Conservation (phyloP, 2,329 filamentous ascomycete species). For the Pseudodiploospora longispora region DNA sequence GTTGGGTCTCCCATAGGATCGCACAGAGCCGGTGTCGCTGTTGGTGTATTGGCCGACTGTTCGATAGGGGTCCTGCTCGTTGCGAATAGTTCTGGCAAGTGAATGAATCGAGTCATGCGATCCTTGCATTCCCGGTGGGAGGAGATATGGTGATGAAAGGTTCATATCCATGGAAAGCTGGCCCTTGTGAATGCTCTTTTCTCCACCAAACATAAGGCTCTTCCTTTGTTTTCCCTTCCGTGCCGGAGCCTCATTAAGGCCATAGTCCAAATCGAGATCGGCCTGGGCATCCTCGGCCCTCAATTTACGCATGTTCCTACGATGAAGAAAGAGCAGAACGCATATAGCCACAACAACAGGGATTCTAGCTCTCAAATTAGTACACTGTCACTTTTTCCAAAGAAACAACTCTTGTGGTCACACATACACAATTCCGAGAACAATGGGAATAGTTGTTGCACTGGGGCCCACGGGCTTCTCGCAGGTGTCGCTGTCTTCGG, state of each 20-base stretch:
- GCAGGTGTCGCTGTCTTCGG: slow-evolving; percentile 34
- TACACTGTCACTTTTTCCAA: neutral
- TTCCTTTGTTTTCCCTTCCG: slow-evolving; percentile 24
- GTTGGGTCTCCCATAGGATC: slow-evolving; percentile 26
- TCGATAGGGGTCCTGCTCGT: slow-evolving; percentile 79
- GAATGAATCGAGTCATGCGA: slow-evolving; percentile 85
- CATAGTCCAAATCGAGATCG: slow-evolving; percentile 89
- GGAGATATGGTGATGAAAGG: slow-evolving; percentile 78
- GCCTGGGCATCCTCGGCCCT: slow-evolving; percentile 71
- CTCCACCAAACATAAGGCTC: slow-evolving; percentile 35
- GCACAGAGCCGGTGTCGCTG: slow-evolving; percentile 49
- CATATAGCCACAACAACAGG: slow-evolving; percentile 60
- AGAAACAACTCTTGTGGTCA: neutral
- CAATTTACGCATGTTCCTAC: slow-evolving; percentile 65
- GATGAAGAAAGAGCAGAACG: slow-evolving; percentile 69
- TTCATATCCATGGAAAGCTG: slow-evolving; percentile 68
- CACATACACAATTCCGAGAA: slow-evolving; percentile 63
- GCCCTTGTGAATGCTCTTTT: slow-evolving; percentile 42
- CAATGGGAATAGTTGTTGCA: slow-evolving; percentile 57
- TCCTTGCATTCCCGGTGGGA: slow-evolving; percentile 71
- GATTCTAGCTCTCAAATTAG: slow-evolving; percentile 47
- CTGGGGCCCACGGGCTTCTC: slow-evolving; percentile 50
- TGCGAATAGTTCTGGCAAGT: slow-evolving; percentile 65
- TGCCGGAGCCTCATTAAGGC: slow-evolving; percentile 52
- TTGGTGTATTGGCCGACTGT: slow-evolving; percentile 48